Evolutionary conservation across 2,329 filamentous ascomycete species (phyloP), one percentile per base, ranked within the genome.

Genomic region (Talaromyces islandicus): DNA sequence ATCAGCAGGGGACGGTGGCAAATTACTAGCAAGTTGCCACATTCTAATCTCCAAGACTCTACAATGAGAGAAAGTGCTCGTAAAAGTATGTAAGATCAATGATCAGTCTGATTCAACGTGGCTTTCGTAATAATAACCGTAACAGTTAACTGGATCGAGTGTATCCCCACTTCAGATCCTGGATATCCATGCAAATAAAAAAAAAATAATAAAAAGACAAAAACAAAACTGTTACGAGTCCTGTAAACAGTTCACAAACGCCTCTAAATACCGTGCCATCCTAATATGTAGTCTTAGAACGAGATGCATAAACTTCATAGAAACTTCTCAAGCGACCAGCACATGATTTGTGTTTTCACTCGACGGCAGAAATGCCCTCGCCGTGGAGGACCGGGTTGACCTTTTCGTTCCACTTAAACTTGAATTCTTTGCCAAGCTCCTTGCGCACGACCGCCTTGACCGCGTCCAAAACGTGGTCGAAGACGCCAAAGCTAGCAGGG

Each of bases 401-500:
- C 67, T 81, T 81, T 73, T 88, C 86, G 68, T 88, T 85, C 76
- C 88, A 91, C 76, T 85, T 82, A 73, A 89, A 86, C 78, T 85
- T 83, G 78, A 91, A 91, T 66, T 91, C 87, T 48, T 85, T 69
- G n/a, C 88, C 88, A 7, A 91, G 76, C 77, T 91, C 81, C 77
- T 89, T 89, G 68, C 80, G 79, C 64, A 90, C 78, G 5, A 87
- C 87, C 1, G 85, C 78, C 76, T 85, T 81, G 57, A 91, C 86
- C 0, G 88, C 88, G 65, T 90, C 87, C 48, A 89, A 78, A 12
- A 91, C 88, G 68, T 90, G 89, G 62, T 79, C 73, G 77, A 91
- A 91, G 46, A 91, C 88, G 64, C 88, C 88, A 69, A 91, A 90
- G 77, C 82, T 89, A 70, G 88, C 88, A 0, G 88, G 88, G 77